Evolutionary conservation across 2,329 filamentous ascomycete genomes (phyloP).

Genomic region (Colletotrichum truncatum): DNA sequence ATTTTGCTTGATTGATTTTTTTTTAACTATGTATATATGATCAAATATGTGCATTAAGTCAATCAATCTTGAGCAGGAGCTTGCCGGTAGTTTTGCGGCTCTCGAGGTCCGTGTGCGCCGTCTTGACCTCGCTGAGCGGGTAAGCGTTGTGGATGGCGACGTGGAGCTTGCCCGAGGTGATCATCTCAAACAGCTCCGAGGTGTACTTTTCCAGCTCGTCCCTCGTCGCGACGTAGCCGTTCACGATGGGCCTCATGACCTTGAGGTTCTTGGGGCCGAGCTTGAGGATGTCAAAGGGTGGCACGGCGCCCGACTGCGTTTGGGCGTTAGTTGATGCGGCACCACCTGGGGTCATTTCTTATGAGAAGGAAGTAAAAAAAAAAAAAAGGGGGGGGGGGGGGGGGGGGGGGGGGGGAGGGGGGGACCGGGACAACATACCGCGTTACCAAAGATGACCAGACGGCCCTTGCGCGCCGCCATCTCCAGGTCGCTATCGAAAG

Average conservation of each 20-base stretch:
- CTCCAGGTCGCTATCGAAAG: conserved; percentile 82
- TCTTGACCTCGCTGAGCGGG: conserved; percentile 74
- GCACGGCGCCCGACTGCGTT: conserved; percentile 76
- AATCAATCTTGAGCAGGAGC: conserved; percentile 74
- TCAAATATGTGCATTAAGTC: neutral
- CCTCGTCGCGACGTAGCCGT: conserved; percentile 73
- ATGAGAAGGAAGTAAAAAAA: too few relatives aligned
- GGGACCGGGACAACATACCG: conserved; percentile 67
- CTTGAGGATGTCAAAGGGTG: conserved; percentile 66
- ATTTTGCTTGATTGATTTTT: too few relatives aligned
- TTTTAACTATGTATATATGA: too few relatives aligned
- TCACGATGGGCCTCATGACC: conserved; percentile 78
- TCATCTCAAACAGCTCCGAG: conserved; percentile 76
- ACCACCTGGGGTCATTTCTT: too few relatives aligned
- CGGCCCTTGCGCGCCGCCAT: conserved; percentile 80
- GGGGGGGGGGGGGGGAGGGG: too few relatives aligned
- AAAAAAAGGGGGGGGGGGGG: too few relatives aligned
- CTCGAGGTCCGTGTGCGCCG: conserved; percentile 82
- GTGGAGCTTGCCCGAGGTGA: conserved; percentile 75
- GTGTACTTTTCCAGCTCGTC: conserved; percentile 78
- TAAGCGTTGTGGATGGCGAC: conserved; percentile 82
- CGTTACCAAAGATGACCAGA: conserved; percentile 83
- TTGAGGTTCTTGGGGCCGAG: conserved; percentile 80
- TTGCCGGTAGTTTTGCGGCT: conserved; percentile 86
- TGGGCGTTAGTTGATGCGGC: too few relatives aligned